Evolutionary conservation across 208 protist genomes (phyloP).

Genomic region (Trichomonas gallinae): DNA sequence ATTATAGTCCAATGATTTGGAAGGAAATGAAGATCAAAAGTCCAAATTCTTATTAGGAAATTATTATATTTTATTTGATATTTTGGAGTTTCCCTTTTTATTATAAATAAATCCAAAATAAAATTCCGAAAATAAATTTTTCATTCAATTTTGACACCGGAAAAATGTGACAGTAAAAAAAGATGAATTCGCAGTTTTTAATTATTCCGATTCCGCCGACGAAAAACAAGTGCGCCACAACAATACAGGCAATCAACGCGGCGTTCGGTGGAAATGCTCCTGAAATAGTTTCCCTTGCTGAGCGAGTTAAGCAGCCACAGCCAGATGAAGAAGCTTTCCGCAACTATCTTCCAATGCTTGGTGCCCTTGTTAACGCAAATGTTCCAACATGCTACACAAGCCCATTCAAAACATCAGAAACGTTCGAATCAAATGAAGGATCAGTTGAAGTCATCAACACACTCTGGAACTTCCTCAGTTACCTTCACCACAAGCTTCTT

Average conservation of each 20-base stretch:
- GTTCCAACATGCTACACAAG: neutral
- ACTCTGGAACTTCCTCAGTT: neutral
- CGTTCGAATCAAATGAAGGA: neutral
- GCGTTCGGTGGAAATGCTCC: neutral
- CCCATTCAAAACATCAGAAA: neutral
- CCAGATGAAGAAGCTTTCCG: neutral
- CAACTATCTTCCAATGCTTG: neutral
- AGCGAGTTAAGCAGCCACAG: neutral
- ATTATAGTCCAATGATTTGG: too few relatives aligned
- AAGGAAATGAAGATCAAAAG: too few relatives aligned
- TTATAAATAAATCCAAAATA: too few relatives aligned
- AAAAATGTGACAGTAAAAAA: neutral
- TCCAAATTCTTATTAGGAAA: too few relatives aligned
- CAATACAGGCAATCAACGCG: neutral
- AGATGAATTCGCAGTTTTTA: neutral
- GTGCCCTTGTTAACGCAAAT: neutral
- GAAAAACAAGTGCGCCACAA: neutral
- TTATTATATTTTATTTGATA: too few relatives aligned
- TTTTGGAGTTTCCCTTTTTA: too few relatives aligned
- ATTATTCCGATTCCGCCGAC: neutral
- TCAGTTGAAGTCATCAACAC: neutral
- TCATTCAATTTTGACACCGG: neutral
- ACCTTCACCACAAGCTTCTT: neutral
- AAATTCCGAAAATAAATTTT: too few relatives aligned
- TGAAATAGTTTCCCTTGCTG: neutral